Percentiles rank a stretch among this genome's conserved stretches.
Conservation (phyloP, 768 basidiomycete species). For the Pholiota microspora region DNA sequence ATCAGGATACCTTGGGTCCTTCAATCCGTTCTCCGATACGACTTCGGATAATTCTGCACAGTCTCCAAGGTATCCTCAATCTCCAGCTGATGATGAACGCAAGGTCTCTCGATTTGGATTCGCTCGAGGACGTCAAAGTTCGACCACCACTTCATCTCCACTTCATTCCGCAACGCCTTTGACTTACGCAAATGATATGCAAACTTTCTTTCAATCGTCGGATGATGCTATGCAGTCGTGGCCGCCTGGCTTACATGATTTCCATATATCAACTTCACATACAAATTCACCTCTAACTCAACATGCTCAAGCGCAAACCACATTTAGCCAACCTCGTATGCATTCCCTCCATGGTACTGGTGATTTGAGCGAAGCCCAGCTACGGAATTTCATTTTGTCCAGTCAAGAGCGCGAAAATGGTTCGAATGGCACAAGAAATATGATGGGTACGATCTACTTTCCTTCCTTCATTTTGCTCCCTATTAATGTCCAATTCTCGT, state of each 20-base stretch:
- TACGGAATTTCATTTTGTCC: constrained; percentile 72
- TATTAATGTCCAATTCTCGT: neutral
- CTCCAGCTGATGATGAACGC: constrained; percentile 60
- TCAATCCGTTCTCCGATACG: constrained; percentile 76
- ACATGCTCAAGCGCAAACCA: constrained; percentile 41
- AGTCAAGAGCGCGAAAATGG: constrained; percentile 54
- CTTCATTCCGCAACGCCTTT: constrained; percentile 55
- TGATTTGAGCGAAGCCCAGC: constrained; percentile 69
- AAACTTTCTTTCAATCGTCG: constrained; percentile 35
- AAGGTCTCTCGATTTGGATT: constrained; percentile 82
- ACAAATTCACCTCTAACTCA: constrained; percentile 47
- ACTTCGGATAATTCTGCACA: constrained; percentile 44
- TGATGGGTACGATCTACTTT: constrained; percentile 19
- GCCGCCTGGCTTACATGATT: constrained; percentile 19
- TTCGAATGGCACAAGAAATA: constrained; percentile 17
- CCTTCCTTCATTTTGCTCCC: neutral
- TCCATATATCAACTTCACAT: constrained; percentile 22
- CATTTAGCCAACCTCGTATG: constrained; percentile 41
- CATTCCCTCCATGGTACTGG: constrained; percentile 47
- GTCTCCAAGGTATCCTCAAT: constrained; percentile 26
- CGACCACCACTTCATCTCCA: constrained; percentile 58
- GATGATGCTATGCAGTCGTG: constrained; percentile 17
- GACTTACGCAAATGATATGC: constrained; percentile 45
- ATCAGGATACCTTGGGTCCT: constrained; percentile 67
- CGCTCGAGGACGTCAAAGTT: constrained; percentile 66